Evolutionary conservation across 1,284 basidiomycete species (phyloP).

Genomic region (Moesziomyces sp.): DNA sequence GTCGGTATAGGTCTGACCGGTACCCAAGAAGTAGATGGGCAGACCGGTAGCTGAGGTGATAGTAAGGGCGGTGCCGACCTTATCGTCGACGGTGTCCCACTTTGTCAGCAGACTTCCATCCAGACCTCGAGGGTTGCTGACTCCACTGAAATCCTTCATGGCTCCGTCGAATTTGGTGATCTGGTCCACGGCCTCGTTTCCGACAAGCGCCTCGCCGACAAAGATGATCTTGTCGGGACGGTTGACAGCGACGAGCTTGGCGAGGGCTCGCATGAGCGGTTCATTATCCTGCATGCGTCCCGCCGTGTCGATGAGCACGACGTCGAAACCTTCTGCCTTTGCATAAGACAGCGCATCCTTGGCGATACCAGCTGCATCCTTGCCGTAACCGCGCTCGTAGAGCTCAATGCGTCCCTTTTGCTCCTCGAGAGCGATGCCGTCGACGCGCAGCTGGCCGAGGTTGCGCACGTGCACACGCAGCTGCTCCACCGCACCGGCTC

Average conservation of each 20-base stretch:
- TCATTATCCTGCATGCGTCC: slow-evolving; percentile 68
- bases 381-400: slow-evolving; percentile 96
- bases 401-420: slow-evolving; percentile 85
- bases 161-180: slow-evolving; percentile 65
- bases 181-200: slow-evolving; percentile 67
- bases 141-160: slow-evolving; percentile 65
- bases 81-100: slow-evolving; percentile 67
- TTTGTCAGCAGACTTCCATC: slow-evolving; percentile 67
- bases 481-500: slow-evolving; percentile 98
- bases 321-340: slow-evolving; percentile 59
- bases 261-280: slow-evolving; percentile 66
- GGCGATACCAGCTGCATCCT: slow-evolving; percentile 96
- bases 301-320: slow-evolving; percentile 67
- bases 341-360: slow-evolving; percentile 82
- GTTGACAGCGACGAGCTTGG: slow-evolving; percentile 65
- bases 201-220: slow-evolving; percentile 67
- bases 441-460: slow-evolving; percentile 78
- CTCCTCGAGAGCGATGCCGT: slow-evolving; percentile 49
- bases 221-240: slow-evolving; percentile 67
- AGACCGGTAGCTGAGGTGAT: slow-evolving; percentile 64
- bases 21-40: slow-evolving; percentile 66
- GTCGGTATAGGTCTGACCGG: slow-evolving; percentile 67
- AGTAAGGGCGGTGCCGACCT: slow-evolving; percentile 66
- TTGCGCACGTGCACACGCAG: slow-evolving; percentile 96
- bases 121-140: slow-evolving; percentile 61